phyloP scores from a whole-genome alignment of 1,284 basidiomycete species.

The Apiotrichum akiyoshidainum region DNA sequence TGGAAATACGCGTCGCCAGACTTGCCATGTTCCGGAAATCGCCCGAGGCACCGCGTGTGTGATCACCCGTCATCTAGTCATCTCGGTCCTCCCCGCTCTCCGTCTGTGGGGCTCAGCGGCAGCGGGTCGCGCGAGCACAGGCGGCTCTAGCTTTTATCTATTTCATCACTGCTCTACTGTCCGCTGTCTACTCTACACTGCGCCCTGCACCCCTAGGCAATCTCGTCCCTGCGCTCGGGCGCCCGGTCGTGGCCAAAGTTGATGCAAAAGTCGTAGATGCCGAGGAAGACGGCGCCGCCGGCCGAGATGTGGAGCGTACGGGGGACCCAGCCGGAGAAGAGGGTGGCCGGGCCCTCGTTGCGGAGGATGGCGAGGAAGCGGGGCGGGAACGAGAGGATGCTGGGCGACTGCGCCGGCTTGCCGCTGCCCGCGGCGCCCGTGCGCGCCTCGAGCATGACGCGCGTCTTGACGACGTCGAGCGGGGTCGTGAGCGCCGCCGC shows the following conservation, averaged over 20 bases:
- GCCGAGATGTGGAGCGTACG: conserved; percentile 93
- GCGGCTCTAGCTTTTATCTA: too few relatives aligned
- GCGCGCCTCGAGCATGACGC: conserved; percentile 85
- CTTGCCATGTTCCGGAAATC: too few relatives aligned
- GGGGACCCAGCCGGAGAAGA: conserved; percentile 86
- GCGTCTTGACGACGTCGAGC: conserved; percentile 92
- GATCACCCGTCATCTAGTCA: too few relatives aligned
- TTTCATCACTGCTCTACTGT: too few relatives aligned
- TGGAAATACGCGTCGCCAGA: too few relatives aligned
- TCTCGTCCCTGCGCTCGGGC: too few relatives aligned
- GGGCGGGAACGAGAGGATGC: conserved; percentile 55
- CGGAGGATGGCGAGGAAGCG: conserved; percentile 66
- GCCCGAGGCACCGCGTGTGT: too few relatives aligned
- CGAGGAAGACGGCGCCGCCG: conserved; percentile 94
- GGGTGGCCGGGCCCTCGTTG: conserved; percentile 68
- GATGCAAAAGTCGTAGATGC: conserved; percentile 69
- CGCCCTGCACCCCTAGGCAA: too few relatives aligned
- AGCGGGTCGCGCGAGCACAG: too few relatives aligned
- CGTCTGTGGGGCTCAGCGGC: too few relatives aligned
- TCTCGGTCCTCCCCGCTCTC: too few relatives aligned
- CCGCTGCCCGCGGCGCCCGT: not conserved
- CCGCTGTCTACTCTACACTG: too few relatives aligned
- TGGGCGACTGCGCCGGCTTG: conserved; percentile 43
- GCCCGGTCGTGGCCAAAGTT: conserved; percentile 26
- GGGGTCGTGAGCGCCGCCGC: conserved; percentile 91